Percentiles rank a stretch among this genome's conserved stretches.
Conservation (phyloP, 352 stramenopile genomes). For the Phytophthora citrophthora region DNA sequence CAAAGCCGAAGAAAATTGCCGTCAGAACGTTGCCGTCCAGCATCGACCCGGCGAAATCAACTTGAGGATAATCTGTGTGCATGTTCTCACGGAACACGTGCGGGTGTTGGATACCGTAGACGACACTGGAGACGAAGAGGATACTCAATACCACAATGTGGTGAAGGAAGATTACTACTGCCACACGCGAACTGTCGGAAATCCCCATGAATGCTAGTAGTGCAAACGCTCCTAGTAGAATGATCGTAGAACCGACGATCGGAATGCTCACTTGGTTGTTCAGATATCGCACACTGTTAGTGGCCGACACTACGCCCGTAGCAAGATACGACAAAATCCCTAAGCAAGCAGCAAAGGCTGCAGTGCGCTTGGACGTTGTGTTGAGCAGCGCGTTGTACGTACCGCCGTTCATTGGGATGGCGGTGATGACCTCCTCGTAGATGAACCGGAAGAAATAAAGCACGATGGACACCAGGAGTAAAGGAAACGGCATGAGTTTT, state of each 20-base stretch:
- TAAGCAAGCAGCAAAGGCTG: constrained; percentile 81
- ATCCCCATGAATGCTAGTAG: constrained; percentile 80
- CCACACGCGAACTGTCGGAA: constrained; percentile 77
- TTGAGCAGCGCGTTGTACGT: constrained; percentile 92
- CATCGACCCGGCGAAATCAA: constrained; percentile 57
- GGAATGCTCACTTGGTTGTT: constrained; percentile 63
- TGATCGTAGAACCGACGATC: constrained; percentile 43
- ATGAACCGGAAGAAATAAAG: constrained; percentile 78
- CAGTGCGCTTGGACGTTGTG: constrained; percentile 86
- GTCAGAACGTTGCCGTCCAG: constrained; percentile 44
- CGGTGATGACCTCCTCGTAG: constrained; percentile 89
- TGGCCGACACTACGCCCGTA: constrained; percentile 71
- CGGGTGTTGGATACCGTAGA: constrained; percentile 65
- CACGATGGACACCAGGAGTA: constrained; percentile 70
- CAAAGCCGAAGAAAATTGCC: constrained; percentile 77
- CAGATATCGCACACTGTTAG: constrained; percentile 79
- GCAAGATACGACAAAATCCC: constrained; percentile 90
- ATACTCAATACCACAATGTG: constrained; percentile 75
- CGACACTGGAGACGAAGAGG: constrained; percentile 51
- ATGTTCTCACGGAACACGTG: constrained; percentile 72
- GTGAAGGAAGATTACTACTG: constrained; percentile 77
- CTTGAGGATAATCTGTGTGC: constrained; percentile 52
- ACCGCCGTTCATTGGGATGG: constrained; percentile 90
- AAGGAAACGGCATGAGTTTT: constrained; percentile 80
- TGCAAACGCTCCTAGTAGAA: constrained; percentile 78